These are phyloP conservation scores for Cyberlindnera xishuangbannaensis DNA, from an alignment of 805 yeast genomes.

Conservation along the genomic window DNA sequence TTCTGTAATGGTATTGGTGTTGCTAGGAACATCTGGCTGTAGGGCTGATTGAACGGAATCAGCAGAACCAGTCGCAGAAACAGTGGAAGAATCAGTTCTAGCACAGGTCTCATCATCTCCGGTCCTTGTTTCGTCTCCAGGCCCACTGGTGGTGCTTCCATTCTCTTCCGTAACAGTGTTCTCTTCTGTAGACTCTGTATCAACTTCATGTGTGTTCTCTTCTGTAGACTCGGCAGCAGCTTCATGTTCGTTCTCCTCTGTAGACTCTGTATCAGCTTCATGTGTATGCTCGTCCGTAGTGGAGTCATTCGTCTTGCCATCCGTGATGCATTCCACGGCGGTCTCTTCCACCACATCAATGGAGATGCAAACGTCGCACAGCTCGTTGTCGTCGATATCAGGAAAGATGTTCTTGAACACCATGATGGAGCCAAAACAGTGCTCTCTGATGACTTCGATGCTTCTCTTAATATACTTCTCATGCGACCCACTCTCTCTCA, in stretches of 20 bases:
- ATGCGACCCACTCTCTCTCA: conserved; percentile 43
- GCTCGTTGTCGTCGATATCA: conserved; percentile 24
- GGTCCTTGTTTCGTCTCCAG: too few relatives aligned
- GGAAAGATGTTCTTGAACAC: conserved; percentile 61
- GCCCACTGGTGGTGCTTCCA: too few relatives aligned
- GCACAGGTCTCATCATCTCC: neutral
- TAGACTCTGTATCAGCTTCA: neutral
- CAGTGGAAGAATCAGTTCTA: neutral
- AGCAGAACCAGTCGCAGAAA: neutral
- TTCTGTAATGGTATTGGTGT: neutral
- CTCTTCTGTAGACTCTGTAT: neutral
- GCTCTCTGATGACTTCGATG: conserved; percentile 82
- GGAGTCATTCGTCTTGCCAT: neutral
- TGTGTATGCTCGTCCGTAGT: neutral
- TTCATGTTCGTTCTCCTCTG: neutral
- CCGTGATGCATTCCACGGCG: neutral
- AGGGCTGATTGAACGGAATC: neutral
- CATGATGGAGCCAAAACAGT: conserved; percentile 66
- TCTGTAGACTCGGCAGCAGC: neutral
- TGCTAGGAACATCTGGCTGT: neutral
- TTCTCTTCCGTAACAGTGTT: neutral
- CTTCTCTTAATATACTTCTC: conserved; percentile 69
- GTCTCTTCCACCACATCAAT: conserved; percentile 5
- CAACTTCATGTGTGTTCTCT: conserved; percentile 10
- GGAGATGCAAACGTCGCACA: conserved; percentile 16